These are phyloP conservation scores for Pholiota adiposa DNA, from an alignment of 1,284 basidiomycete species.

Conservation along the genomic window DNA sequence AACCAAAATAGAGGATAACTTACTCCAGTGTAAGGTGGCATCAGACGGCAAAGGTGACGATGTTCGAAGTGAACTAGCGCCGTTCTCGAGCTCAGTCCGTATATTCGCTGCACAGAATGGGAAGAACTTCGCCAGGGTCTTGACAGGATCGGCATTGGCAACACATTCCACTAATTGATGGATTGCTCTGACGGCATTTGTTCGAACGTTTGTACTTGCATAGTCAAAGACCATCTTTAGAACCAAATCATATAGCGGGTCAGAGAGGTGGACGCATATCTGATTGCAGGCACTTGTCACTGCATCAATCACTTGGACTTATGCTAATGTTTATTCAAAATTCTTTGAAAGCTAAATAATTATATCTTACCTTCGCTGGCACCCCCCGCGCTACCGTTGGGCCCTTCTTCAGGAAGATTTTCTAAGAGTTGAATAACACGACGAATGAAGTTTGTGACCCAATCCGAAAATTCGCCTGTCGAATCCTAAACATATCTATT, in stretches of 20 bases:
- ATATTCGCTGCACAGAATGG: constrained; percentile 79
- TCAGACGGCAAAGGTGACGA: constrained; percentile 79
- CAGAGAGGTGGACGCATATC: constrained; percentile 85
- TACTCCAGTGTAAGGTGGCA: constrained; percentile 89
- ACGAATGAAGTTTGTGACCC: constrained; percentile 84
- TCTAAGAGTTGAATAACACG: constrained; percentile 85
- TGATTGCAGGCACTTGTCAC: constrained; percentile 71
- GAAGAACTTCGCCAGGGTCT: constrained; percentile 80
- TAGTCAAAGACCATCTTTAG: constrained; percentile 84
- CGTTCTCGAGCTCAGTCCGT: constrained; percentile 78
- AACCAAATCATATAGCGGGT: constrained; percentile 81
- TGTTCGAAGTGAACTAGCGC: constrained; percentile 84
- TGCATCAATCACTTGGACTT: constrained; percentile 72
- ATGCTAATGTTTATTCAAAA: neutral
- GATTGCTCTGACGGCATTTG: constrained; percentile 87
- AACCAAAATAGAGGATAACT: constrained; percentile 27
- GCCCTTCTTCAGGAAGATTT: constrained; percentile 86
- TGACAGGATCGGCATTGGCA: constrained; percentile 78
- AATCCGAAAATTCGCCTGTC: constrained; percentile 73
- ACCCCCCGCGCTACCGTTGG: constrained; percentile 55
- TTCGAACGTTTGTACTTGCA: constrained; percentile 76
- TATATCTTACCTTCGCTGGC: constrained; percentile 62
- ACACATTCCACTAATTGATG: constrained; percentile 89
- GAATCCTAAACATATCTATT: constrained; percentile 46
- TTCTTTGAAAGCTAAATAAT: neutral